A percentile compares a stretch with the other conserved stretches of the same genome.
Conservation (phyloP, 2,329 filamentous ascomycete genomes). For the Fonsecaea nubica region DNA sequence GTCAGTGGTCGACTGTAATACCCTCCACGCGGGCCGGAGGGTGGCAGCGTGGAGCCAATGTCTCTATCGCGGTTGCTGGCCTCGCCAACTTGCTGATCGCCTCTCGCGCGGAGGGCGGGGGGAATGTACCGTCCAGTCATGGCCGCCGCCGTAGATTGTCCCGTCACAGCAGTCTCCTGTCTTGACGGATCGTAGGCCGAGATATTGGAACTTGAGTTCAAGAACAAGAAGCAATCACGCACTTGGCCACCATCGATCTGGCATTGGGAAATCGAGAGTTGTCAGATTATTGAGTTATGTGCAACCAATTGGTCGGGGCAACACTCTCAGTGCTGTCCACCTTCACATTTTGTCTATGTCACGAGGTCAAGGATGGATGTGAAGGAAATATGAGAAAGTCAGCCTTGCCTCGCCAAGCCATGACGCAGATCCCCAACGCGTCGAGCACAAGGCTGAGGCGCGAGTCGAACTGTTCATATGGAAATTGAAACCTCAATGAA, state of each 20-base stretch:
- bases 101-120: not conserved
- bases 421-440: not conserved
- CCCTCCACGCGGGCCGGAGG: not conserved
- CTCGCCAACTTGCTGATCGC: not conserved
- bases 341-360: not conserved
- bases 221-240: not conserved
- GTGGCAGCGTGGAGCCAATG: not conserved
- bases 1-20: not conserved
- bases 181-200: not conserved
- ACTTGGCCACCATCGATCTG: not conserved
- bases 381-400: not conserved
- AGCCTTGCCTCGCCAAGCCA: conserved; percentile 3
- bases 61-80: not conserved
- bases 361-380: not conserved
- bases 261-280: not conserved
- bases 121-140: conserved; percentile 21
- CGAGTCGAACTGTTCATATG: not conserved
- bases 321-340: not conserved
- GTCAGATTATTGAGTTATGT: not conserved
- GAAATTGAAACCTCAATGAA: not conserved
- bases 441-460: not conserved
- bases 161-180: not conserved
- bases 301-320: not conserved
- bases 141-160: not conserved
- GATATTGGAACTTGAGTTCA: not conserved